Evolutionary conservation across 2,329 filamentous ascomycete species (phyloP), one percentile per base, ranked within the genome.

Genomic region (Trichophaea hybrida): DNA sequence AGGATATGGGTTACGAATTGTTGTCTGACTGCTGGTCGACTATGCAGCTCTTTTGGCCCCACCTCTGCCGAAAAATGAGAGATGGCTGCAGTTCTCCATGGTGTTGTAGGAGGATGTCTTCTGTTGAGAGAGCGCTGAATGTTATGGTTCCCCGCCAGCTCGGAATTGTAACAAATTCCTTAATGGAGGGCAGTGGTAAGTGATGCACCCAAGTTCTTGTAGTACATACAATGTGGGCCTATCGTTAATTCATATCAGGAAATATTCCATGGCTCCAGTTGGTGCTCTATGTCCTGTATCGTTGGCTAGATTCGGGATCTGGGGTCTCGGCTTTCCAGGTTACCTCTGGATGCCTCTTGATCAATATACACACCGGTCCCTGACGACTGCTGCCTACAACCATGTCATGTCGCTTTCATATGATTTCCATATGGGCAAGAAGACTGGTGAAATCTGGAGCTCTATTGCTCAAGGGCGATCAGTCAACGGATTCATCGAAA

Each of bases 91-190:
- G 69, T 70, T 85, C 15, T 82, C 83, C 57, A 79, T 86, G 17
- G 73, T 79, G 8, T 75, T 86, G 83, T 93, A 49, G 78, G 79
- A 0, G 48, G 86, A 1, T 85, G 85, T 65, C 75, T 93, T 24
- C 70, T n/a, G 74, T 77, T 55, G 80, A 83, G 58, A 88, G 90
- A 64, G 80, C 80, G 4, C 74, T 94, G 54, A 87, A 89, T 66
- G 75, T 94, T 12, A 73, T 94, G 46, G 81, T 88, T 35, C 88
- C 88, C n/a, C 79, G 85, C 17, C 86, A 93, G 69, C 80, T 91
- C 35, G 88, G 88, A 64, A 81, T 86, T 60, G 82, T 94, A 64
- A 83, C 87, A 64, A 81, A 93, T 68, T 80, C 80, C 61, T 73
- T 94, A 24, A 76, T 76, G 34, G 74, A 76, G 6, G 70, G 68